Evolutionary conservation across 495 filamentous ascomycete genomes (phyloP).

Genomic region (Bathelium albidoporum): DNA sequence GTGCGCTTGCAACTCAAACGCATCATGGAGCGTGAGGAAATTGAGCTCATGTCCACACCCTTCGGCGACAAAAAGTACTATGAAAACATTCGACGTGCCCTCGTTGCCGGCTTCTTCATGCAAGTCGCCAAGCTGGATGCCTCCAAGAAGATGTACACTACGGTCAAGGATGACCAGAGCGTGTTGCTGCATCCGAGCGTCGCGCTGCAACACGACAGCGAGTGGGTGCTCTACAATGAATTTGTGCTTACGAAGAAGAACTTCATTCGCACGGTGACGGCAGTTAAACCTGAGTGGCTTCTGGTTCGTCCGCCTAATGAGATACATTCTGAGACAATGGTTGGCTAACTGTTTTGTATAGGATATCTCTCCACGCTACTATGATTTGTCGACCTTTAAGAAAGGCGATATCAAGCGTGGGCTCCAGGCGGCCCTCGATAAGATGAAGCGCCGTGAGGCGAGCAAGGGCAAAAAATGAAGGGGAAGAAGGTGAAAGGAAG

Average conservation of each 20-base stretch:
- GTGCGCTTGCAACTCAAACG: conserved; percentile 81
- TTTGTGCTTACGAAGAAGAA: conserved; percentile 97
- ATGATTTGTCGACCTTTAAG: conserved; percentile 71
- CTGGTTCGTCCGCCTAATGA: conserved; percentile 49
- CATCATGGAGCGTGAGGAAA: conserved; percentile 86
- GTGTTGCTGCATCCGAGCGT: conserved; percentile 91
- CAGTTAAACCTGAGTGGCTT: conserved; percentile 72
- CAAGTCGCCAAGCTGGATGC: conserved; percentile 90
- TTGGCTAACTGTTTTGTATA: conserved; percentile 27
- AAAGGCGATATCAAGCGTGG: conserved; percentile 79
- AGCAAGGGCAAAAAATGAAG: conserved; percentile 38
- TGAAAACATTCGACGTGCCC: conserved; percentile 84
- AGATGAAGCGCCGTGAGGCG: conserved; percentile 60
- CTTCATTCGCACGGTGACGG: conserved; percentile 57
- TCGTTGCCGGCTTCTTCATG: conserved; percentile 99
- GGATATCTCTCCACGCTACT: conserved; percentile 90
- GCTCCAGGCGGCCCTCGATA: conserved; percentile 62
- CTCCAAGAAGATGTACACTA: conserved; percentile 73
- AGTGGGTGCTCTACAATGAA: conserved; percentile 98
- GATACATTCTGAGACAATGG: neutral
- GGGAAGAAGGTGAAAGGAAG: neutral
- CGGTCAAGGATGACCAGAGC: conserved; percentile 85
- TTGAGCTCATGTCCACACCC: conserved; percentile 76
- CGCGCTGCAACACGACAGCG: conserved; percentile 70
- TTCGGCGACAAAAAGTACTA: conserved; percentile 98